Evolutionary conservation across 345 rosid species (phyloP).

Genomic region (Aquilaria sinensis): DNA sequence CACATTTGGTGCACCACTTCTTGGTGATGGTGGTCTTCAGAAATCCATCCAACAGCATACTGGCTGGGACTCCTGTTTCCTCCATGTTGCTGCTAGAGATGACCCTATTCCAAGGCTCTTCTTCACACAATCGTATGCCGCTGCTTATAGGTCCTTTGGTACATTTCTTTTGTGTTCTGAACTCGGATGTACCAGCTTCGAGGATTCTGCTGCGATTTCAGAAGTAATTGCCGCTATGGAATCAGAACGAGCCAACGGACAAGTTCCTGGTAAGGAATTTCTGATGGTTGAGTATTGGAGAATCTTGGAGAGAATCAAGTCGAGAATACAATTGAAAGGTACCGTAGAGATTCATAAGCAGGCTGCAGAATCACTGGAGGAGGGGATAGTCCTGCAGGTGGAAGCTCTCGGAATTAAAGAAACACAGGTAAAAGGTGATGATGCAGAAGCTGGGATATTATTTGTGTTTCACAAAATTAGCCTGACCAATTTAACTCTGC

Average conservation of each 20-base stretch:
- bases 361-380: conserved; percentile 5
- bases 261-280: conserved; percentile 9
- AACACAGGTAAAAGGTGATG: not conserved
- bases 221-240: conserved; percentile 1
- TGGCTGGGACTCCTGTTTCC: conserved; percentile 43
- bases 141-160: conserved; percentile 47
- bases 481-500: not conserved
- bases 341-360: conserved; percentile 3
- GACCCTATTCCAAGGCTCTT: conserved; percentile 34
- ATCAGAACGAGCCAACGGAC: conserved; percentile 4
- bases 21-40: conserved; percentile 26
- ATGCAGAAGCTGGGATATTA: not conserved
- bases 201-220: conserved; percentile 32
- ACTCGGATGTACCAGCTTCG: conserved; percentile 32
- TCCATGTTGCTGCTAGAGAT: conserved; percentile 35
- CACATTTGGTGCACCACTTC: conserved; percentile 62
- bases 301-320: conserved; percentile 8
- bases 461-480: not conserved
- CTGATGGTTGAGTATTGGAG: conserved; percentile 14
- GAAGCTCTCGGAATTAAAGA: conserved; percentile 10
- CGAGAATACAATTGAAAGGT: conserved; percentile 11
- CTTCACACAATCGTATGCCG: not conserved
- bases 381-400: conserved; percentile 22
- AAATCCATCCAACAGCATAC: conserved; percentile 31
- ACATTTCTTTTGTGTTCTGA: conserved; percentile 22